phyloP scores from a whole-genome alignment of 805 yeast species.

The Clavispora fructus region DNA sequence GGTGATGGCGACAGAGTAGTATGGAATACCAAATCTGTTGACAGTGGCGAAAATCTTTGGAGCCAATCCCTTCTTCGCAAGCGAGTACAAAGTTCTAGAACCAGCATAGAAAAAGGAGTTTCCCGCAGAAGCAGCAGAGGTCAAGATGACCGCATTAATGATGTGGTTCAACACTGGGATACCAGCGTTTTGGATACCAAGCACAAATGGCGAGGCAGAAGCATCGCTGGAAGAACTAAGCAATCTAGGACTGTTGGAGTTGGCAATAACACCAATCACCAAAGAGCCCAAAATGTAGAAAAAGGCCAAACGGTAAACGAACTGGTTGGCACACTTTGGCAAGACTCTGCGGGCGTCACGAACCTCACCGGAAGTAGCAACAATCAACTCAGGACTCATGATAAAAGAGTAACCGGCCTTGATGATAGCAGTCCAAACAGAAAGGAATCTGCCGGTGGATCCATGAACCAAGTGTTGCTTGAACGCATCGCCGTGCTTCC shows the following conservation, averaged over 20 bases:
- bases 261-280: slow-evolving; percentile 36
- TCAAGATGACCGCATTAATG: slow-evolving; percentile 70
- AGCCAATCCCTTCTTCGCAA: slow-evolving; percentile 14
- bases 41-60: slow-evolving; percentile 14
- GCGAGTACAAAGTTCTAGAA: slow-evolving; percentile 15
- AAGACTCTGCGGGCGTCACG: slow-evolving; percentile 54
- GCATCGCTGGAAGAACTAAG: slow-evolving; percentile 33
- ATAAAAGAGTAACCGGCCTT: slow-evolving; percentile 25
- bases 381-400: slow-evolving; percentile 48
- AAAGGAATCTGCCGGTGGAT: slow-evolving; percentile 18
- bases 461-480: slow-evolving; percentile 37
- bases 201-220: slow-evolving; percentile 73
- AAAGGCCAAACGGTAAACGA: slow-evolving; percentile 45
- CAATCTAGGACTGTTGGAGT: slow-evolving; percentile 22
- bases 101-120: slow-evolving; percentile 17
- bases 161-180: slow-evolving; percentile 68
- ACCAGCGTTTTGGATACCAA: slow-evolving; percentile 68
- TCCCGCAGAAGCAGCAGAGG: slow-evolving; percentile 47
- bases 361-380: slow-evolving; percentile 54
- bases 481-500: slow-evolving; percentile 28
- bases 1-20: slow-evolving; percentile 26
- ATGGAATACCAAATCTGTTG: slow-evolving; percentile 43
- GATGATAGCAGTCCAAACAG: slow-evolving; percentile 22
- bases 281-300: slow-evolving; percentile 37
- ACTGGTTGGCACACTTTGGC: slow-evolving; percentile 57